These are phyloP conservation scores for Chrysosporium queenslandicum DNA, from an alignment of 2,329 filamentous ascomycete genomes.

Conservation along the genomic window DNA sequence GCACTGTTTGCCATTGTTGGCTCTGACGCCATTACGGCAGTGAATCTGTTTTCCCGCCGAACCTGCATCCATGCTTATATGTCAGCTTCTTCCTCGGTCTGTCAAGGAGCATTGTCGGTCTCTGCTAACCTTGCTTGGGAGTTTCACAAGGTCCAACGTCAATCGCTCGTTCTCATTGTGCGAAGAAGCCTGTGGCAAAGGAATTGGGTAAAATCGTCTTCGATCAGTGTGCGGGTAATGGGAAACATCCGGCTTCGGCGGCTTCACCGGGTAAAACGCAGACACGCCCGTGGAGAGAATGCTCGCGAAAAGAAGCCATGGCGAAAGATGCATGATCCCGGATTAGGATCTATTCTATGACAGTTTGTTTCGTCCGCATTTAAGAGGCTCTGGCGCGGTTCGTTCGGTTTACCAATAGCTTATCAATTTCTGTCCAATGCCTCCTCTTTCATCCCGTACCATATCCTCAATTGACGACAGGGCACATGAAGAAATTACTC, in stretches of 20 bases:
- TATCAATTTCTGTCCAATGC: background rate
- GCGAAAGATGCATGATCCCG: conserved; percentile 31
- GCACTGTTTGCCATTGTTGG: conserved; percentile 39
- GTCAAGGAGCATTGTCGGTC: background rate
- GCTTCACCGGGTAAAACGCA: conserved; percentile 37
- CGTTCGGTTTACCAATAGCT: background rate
- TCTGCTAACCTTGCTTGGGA: conserved; percentile 20
- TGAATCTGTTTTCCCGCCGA: conserved; percentile 42
- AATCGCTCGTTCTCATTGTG: conserved; percentile 21
- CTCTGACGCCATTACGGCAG: conserved; percentile 33
- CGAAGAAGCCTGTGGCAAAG: conserved; percentile 14
- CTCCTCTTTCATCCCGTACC: background rate
- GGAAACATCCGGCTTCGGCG: conserved; percentile 3
- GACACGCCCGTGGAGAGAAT: conserved; percentile 28
- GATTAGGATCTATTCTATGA: conserved; percentile 6
- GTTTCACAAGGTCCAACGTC: conserved; percentile 32
- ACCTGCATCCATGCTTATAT: conserved; percentile 17
- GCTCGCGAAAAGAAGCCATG: conserved; percentile 28
- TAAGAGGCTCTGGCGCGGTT: background rate
- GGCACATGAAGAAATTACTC: background rate
- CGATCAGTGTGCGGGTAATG: conserved; percentile 17
- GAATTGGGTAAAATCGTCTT: conserved; percentile 13
- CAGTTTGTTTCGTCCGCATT: background rate
- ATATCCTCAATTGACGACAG: background rate
- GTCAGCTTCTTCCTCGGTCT: background rate